Base-by-base conservation (phyloP, 805 yeast genomes). In the Zygotorulaspora danielsina region DNA sequence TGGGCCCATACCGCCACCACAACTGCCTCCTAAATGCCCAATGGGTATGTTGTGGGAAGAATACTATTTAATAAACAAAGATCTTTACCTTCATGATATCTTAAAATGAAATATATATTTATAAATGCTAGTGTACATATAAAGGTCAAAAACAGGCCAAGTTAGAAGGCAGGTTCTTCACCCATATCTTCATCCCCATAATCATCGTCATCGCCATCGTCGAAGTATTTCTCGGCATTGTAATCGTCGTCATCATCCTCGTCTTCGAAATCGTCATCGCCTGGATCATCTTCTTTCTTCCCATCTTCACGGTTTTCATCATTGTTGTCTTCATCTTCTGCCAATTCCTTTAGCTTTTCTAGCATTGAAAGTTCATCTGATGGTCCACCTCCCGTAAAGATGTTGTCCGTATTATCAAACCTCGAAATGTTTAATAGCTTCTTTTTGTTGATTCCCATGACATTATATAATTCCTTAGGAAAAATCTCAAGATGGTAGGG, bases 401-500 rank as follows among this genome's bases (percentile, higher is more conserved):
- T 39, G 34, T 51, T 55, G 29, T 54, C 53, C 6, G 46, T 42
- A 25, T 55, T 58, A 25, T 55, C 62, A 24, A 64, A 42, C 28
- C 59, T 64, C 1, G 67, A 56, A 51, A 71, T 51, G 62, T 72
- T 64, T 51, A 69, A 57, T 13, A 75, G 63, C 49, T 74, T 76
- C 57, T 74, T 74, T 47, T 69, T 71, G 49, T 72, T 77, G 10
- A 77, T 69, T 2, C 86, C 85, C 79, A 86, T 80, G 6, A 80
- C 84, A 13, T 71, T 64, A 49, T 81, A 79, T 39, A 89, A 65
- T 57, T 89, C 97, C 12, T 69, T 72, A 1, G 97, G 96, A 55
- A 87, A 83, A 47, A 84, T 71, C 39, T 75, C 78, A 6, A 77
- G 53, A 40, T 74, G 73, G 57, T 80, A 85, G 2, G 95, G 94